Base-by-base conservation (phyloP, 257 asterid genomes). In the Gentiana macrophylla region DNA sequence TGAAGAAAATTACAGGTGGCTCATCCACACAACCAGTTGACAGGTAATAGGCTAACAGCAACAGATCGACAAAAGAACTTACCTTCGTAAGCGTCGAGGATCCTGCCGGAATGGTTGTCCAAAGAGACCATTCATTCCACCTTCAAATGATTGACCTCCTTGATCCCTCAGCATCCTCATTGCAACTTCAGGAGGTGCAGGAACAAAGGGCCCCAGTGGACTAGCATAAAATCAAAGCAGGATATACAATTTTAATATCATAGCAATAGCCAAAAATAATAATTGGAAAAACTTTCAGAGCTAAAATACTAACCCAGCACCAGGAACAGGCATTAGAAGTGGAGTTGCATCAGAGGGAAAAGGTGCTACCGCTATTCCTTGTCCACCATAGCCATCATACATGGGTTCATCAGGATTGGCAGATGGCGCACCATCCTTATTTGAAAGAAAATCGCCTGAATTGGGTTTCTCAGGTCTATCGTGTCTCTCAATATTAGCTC, bases 131-230 rank as follows among this genome's bases (percentile, higher is more conserved):
- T 77, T 84, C 70, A 89, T 76, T 54, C 94, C 86, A 35, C 94
- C 94, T 69, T 91, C 96, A 66, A 82, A 91, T 24, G 96, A 84
- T 46, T 96, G 86, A 24, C 95, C 95, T 41, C 96, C 97, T 65
- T 87, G 96, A 32, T 91, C 98, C 49, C 95, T 84, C 76, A 91
- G 49, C 96, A 91, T 91, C 57, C 69, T 87, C 98, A 91, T 91
- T 45, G 98, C 98, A 70, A 91, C 96, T 72, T 91, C 98, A 48
- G 98, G 98, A 62, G 98, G 98, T 15, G 98, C 95, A 53, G 98
- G 98, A 56, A 91, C 94, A 52, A 91, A 91, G 45, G 98, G 98
- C 37, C 98, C 98, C 73, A 91, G 69, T 34, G 98, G 98, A 60
- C 98, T 91, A 24, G 24, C 24, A 56, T 32, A 70, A 67, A 57